Percentiles rank a stretch among this genome's conserved stretches.
Evolutionary conservation across 1,139 yeast species (phyloP).

Genomic region (Eremothecium gossypii): DNA sequence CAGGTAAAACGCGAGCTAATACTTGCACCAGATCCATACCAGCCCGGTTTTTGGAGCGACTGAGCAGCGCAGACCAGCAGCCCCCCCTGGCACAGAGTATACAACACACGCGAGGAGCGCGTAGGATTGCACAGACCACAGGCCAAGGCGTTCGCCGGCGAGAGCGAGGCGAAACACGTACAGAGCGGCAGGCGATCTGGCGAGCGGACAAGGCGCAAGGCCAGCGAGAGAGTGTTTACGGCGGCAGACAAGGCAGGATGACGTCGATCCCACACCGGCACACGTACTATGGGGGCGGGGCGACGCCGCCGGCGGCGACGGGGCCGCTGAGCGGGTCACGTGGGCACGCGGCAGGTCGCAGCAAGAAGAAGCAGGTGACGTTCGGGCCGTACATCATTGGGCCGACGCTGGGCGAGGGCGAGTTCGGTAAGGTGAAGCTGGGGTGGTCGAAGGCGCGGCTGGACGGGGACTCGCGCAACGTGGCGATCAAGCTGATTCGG

Average conservation of each 20-base stretch:
- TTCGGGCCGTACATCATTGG: slow-evolving; percentile 88
- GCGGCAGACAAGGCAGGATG: slow-evolving; percentile 4
- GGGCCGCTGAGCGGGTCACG: neutral
- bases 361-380: slow-evolving; percentile 36
- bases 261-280: slow-evolving; percentile 11
- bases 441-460: slow-evolving; percentile 58
- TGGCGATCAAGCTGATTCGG: slow-evolving; percentile 85
- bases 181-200: too few species aligned
- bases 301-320: slow-evolving; percentile 3
- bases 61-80: too few species aligned
- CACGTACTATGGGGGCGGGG: slow-evolving; percentile 11
- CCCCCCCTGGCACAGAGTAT: too few species aligned
- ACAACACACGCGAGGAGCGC: too few species aligned
- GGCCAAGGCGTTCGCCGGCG: too few species aligned
- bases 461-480: slow-evolving; percentile 53
- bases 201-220: neutral
- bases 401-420: slow-evolving; percentile 95
- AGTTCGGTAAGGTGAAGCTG: slow-evolving; percentile 93
- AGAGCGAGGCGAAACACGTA: too few species aligned
- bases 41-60: too few species aligned
- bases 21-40: too few species aligned
- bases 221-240: neutral
- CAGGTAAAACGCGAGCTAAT: too few species aligned
- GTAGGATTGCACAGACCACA: too few species aligned
- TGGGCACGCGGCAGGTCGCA: neutral